phyloP scores from a whole-genome alignment of 306 rosid genomes.

The Lupinus albus region DNA sequence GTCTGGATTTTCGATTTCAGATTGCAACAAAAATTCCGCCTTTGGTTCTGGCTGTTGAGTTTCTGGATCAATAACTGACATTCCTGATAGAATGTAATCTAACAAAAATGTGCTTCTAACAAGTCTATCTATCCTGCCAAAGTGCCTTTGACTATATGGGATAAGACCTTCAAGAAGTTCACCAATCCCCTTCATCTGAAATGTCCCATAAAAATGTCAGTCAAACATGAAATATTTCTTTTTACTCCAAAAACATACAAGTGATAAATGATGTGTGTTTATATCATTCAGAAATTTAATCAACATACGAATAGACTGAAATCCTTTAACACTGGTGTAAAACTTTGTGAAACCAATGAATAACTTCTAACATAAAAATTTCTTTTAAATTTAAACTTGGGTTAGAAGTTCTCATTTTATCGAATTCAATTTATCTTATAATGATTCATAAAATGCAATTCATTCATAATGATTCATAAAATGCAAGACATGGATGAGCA shows the following conservation, averaged over 20 bases:
- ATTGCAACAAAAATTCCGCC: constrained; percentile 37
- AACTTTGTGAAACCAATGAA: neutral
- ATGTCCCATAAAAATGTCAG: constrained; percentile 15
- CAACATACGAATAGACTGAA: constrained; percentile 5
- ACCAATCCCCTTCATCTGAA: constrained; percentile 82
- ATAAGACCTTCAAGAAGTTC: constrained; percentile 80
- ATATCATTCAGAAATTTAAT: neutral
- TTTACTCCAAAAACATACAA: neutral
- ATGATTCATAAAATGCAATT: constrained; percentile 10
- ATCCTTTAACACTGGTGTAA: neutral
- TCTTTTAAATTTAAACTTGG: too few species aligned
- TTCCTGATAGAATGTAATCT: constrained; percentile 71
- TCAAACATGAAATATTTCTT: neutral
- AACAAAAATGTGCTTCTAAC: constrained; percentile 80
- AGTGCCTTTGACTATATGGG: constrained; percentile 89
- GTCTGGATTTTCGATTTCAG: constrained; percentile 39
- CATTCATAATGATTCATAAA: constrained; percentile 5
- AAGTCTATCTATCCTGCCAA: constrained; percentile 79
- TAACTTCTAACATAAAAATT: too few species aligned
- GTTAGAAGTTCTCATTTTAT: too few species aligned
- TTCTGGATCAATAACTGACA: constrained; percentile 90
- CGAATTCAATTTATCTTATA: neutral
- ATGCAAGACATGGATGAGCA: constrained; percentile 15
- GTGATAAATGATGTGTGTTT: neutral
- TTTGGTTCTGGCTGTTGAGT: constrained; percentile 42